A percentile compares a stretch with the other conserved stretches of the same genome.
Evolutionary conservation across 208 protist genomes (phyloP).

Genomic region (Sergeia podlipaevii): DNA sequence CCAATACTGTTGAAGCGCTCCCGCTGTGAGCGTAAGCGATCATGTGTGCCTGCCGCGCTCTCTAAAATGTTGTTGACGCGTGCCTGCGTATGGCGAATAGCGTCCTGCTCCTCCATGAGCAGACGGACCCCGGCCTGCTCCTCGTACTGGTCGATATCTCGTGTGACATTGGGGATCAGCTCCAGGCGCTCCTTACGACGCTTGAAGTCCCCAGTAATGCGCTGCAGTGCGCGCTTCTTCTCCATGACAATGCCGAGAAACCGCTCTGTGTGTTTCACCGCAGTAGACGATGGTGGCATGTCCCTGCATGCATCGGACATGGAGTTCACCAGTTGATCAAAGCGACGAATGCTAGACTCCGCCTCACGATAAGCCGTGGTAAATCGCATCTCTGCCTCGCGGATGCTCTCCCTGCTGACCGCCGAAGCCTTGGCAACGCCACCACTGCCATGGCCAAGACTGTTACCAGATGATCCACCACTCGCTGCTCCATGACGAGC

Average conservation of each 20-base stretch:
- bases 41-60: conserved; percentile 50
- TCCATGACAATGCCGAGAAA: conserved; percentile 55
- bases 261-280: conserved; percentile 45
- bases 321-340: conserved; percentile 17
- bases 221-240: conserved; percentile 39
- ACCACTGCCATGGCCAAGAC: not conserved
- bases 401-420: not conserved
- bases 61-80: conserved; percentile 61
- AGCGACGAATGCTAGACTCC: conserved; percentile 11
- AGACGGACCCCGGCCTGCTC: conserved; percentile 44
- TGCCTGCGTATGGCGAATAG: conserved; percentile 63
- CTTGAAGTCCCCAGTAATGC: conserved; percentile 36
- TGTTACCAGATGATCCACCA: too few species aligned
- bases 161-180: conserved; percentile 36
- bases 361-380: conserved; percentile 15
- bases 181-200: conserved; percentile 54
- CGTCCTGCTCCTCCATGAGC: conserved; percentile 72
- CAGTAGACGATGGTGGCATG: conserved; percentile 17
- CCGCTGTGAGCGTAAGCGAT: conserved; percentile 56
- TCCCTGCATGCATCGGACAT: conserved; percentile 26
- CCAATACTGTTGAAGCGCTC: conserved; percentile 56
- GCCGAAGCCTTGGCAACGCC: conserved; percentile 1
- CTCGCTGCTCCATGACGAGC: too few species aligned
- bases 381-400: conserved; percentile 23
- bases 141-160: conserved; percentile 23